Base-by-base conservation (phyloP, 1,139 yeast species). In the Ogataea hybrid region DNA sequence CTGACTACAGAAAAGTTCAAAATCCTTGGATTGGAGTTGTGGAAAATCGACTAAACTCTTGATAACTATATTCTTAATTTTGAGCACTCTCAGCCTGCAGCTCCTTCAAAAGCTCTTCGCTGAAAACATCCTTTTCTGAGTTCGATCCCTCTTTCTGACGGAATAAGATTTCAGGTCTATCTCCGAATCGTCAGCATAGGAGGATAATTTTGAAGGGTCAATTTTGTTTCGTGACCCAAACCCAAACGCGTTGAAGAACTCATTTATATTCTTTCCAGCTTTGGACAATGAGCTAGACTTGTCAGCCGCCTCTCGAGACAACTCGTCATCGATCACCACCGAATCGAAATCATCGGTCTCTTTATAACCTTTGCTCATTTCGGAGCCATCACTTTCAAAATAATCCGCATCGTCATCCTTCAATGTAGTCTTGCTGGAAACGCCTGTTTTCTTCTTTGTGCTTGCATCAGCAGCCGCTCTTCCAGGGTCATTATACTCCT, bases 21-120 rank as follows among this genome's bases (percentile, higher is more conserved):
- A 43, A 79, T 92, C 4, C 65, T 83, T 41, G 92, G 86, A 0
- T 67, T 92, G 33, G 98, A 92, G 58, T 75, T 92, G 1, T 92
- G 98, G 98, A 73, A 84, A 48, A 71, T 87, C 16, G 43, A 44
- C 30, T 49, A 43, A 32, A 15, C 27, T 31, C 25, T 27, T 32
- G 9, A 28, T 21, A 28, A 20, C 31, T 29, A 18, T 30, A 37
- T 20, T 15, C 15, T 12, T 35, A 28, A 30, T 28, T 23, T 18
- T 37, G 25, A 12, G 30, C 20, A 7, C 21, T 7, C 20, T 20
- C 11, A 9, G 25, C 25, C n/a, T 41, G 28, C 12, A 28, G 15
- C 11, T 35, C 40, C 17, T 38, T 38, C 14, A 46, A 15, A 25
- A 47, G 28, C 15, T 45, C 48, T 6, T 39, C 31, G 15, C 44